Percentiles rank a stretch among this genome's conserved stretches.
Evolutionary conservation across 2,329 filamentous ascomycete genomes (phyloP).

Genomic region (Uncinocarpus reesii): DNA sequence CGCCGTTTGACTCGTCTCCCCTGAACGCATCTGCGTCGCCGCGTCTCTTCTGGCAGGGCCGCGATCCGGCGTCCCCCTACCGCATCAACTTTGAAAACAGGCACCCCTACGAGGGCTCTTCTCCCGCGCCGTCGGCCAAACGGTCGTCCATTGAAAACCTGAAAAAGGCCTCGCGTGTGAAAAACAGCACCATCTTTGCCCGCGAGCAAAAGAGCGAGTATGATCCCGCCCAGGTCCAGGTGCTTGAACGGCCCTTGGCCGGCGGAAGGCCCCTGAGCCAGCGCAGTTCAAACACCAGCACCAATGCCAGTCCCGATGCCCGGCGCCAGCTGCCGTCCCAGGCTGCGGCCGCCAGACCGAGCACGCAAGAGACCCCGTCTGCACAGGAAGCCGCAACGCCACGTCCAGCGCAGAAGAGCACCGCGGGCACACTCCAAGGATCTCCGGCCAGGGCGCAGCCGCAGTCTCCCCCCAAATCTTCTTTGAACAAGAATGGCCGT

Average conservation of each 20-base stretch:
- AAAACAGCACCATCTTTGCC: slow-evolving; percentile 95
- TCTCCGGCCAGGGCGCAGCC: slow-evolving; percentile 57
- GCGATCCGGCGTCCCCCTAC: slow-evolving; percentile 57
- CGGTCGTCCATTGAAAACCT: slow-evolving; percentile 91
- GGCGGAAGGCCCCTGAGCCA: slow-evolving; percentile 48
- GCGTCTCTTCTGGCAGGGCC: slow-evolving; percentile 79
- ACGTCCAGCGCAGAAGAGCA: slow-evolving; percentile 6
- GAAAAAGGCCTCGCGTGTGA: slow-evolving; percentile 87
- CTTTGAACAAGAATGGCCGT: slow-evolving; percentile 56
- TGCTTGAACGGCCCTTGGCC: slow-evolving; percentile 72
- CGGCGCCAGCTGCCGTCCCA: slow-evolving; percentile 18
- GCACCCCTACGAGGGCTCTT: slow-evolving; percentile 47
- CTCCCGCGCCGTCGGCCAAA: slow-evolving; percentile 57
- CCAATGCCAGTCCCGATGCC: slow-evolving; percentile 29
- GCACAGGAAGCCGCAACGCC: slow-evolving; percentile 2
- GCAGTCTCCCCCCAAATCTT: slow-evolving; percentile 77
- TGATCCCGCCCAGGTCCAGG: slow-evolving; percentile 65
- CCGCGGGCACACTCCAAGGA: slow-evolving; percentile 30
- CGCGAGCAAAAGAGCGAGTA: slow-evolving; percentile 88
- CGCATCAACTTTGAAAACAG: slow-evolving; percentile 61
- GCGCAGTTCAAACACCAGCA: slow-evolving; percentile 60
- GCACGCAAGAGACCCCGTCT: slow-evolving; percentile 13
- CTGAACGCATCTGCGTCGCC: slow-evolving; percentile 57
- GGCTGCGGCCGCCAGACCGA: slow-evolving; percentile 17
- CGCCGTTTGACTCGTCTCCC: slow-evolving; percentile 77